Evolutionary conservation across 1,139 yeast genomes (phyloP), one percentile per base, ranked within the genome.

Genomic region (Magnusiomyces sp.): DNA sequence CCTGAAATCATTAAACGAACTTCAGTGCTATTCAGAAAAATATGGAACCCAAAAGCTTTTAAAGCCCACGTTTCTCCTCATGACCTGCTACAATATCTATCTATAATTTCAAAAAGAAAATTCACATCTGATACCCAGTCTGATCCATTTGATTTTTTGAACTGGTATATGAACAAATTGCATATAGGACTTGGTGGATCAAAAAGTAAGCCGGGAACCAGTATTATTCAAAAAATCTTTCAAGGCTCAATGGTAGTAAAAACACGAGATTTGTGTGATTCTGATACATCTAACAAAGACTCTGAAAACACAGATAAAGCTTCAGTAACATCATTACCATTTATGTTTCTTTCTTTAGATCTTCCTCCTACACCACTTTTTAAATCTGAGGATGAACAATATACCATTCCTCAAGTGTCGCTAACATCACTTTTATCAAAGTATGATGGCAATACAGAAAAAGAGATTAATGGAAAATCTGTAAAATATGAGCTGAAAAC

Each of bases 1-100:
- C 49, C 64, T 6, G 69, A 67, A 31, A 51, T 62, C 16, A 58
- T 57, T 50, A 47, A 27, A 49, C 62, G 71, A 53, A 62, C 79
- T 44, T 68, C 76, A 1, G 55, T 72, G n/a, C 62, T 83, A 29
- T 59, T 76, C 0, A 71, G 83, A 51, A 81, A 80, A 54, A 48
- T 83, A 5, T 86, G 92, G 92, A 82, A 82, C 5, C 69, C 75
- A 1, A 66, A 68, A 42, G 68, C 84, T 23, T 80, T 79, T 62
- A 76, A 76, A 53, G 65, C 73, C 2, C 88, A 83, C 60, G 71
- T 83, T 1, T 80, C 92, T 0, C 83, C 89, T 0, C 83, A 79
- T 58, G 87, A 81, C 47, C 67, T 85, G 13, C 63, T 82, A 46
- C 81, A 79, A 55, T 68, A 66, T 50, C 64, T 82, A 1, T 65